Evolutionary conservation across 2,329 filamentous ascomycete species (phyloP).

Genomic region (Fusarium subglutinans): DNA sequence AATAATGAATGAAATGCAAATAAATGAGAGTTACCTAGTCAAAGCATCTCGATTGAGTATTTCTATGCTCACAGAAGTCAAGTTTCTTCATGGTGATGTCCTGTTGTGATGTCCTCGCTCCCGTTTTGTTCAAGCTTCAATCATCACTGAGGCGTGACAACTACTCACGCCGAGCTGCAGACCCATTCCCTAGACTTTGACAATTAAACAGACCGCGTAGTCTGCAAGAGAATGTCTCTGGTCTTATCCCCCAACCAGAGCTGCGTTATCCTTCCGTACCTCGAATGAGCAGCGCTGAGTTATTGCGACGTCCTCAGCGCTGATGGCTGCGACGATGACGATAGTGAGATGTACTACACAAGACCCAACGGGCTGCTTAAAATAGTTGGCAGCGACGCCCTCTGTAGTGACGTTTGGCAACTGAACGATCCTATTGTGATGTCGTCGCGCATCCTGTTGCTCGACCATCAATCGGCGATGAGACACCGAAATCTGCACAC

Average conservation of each 20-base stretch:
- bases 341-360: background rate
- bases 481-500: background rate
- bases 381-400: fast-evolving
- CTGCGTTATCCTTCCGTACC: background rate
- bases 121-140: background rate
- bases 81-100: fast-evolving
- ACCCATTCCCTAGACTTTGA: fast-evolving
- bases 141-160: background rate
- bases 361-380: fast-evolving
- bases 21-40: fast-evolving
- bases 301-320: background rate
- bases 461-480: background rate
- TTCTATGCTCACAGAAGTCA: fast-evolving
- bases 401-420: background rate
- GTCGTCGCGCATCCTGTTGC: background rate
- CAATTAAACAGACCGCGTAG: background rate
- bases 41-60: fast-evolving
- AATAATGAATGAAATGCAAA: background rate
- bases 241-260: background rate
- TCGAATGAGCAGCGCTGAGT: background rate
- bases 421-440: background rate
- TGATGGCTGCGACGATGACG: background rate
- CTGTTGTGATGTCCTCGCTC: background rate
- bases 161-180: too few species aligned
- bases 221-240: background rate